These are phyloP conservation scores for Leccinum obscurum DNA, from an alignment of 768 basidiomycete genomes.

Conservation along the genomic window DNA sequence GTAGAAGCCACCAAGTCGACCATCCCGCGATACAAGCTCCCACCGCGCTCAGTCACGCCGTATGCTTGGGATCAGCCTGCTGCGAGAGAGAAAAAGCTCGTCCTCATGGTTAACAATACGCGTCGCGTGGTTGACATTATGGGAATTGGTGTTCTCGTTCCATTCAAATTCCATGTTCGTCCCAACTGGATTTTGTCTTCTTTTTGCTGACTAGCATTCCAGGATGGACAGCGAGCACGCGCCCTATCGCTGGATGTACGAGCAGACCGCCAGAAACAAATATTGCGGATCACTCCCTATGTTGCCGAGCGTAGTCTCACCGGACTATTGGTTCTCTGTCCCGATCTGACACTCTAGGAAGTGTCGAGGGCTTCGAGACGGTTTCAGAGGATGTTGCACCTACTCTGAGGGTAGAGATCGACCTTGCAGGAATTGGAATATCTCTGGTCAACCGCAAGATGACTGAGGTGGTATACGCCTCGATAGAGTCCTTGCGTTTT, in stretches of 20 bases:
- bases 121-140: constrained; percentile 81
- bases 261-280: constrained; percentile 83
- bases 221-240: constrained; percentile 58
- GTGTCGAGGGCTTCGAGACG: constrained; percentile 80
- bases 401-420: constrained; percentile 64
- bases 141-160: constrained; percentile 91
- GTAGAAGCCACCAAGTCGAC: constrained; percentile 39
- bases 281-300: constrained; percentile 86
- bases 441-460: constrained; percentile 88
- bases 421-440: constrained; percentile 88
- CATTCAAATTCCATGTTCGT: constrained; percentile 82
- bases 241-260: constrained; percentile 89
- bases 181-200: neutral
- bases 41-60: constrained; percentile 50
- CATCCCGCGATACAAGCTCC: constrained; percentile 52
- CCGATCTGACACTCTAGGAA: constrained; percentile 69
- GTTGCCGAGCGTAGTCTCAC: constrained; percentile 75
- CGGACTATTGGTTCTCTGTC: constrained; percentile 46
- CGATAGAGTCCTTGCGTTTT: constrained; percentile 74
- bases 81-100: constrained; percentile 74
- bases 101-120: constrained; percentile 59
- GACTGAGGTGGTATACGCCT: constrained; percentile 88
- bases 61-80: constrained; percentile 98
- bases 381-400: constrained; percentile 72
- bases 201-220: constrained; percentile 1